Base-by-base conservation (phyloP, 371 early-diverging fungal genomes). In the Mucor indicus region DNA sequence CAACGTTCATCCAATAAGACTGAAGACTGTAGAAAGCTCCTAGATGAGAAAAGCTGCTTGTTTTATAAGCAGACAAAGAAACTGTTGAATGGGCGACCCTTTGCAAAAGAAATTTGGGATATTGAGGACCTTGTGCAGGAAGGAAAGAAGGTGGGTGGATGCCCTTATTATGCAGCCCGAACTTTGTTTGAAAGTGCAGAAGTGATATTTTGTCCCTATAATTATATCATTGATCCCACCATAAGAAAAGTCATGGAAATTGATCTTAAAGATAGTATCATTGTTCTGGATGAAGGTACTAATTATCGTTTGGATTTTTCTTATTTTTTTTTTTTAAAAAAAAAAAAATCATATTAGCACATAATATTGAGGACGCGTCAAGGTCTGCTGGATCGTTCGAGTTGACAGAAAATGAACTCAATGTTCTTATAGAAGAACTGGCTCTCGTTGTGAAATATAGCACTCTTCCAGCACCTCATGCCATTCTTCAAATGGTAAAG, bases 131-230 rank as follows among this genome's bases (percentile, higher is more conserved):
- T 90, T 30, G 80, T 69, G 1, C 44, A 37, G 2, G 44, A 75
- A 20, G 91, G 84, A 5, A 64, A 64, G 31, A 23, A 48, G 19
- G 46, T 53, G 4, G 20, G 17, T 40, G 80, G 70, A 0, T 97
- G 98, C 40, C 91, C 98, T 1, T 97, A 95, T 61, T 97, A 74
- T 65, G 80, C 89, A 6, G 48, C 91, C 1, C 67, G 85, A 42
- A 78, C 81, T 2, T 16, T 80, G 12, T 67, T 76, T 8, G 69
- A 67, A 15, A 44, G 55, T 4, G 91, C 93, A 8, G 89, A 93
- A 21, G 67, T 98, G 6, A 66, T 95, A 1, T 93, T 96, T 55
- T 83, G 91, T 25, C 98, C 98, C 0, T 98, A 98, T 68, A 96
- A 93, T 55, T 97, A 95, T 57, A 67, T 97, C 0, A 75, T 97